phyloP scores from a whole-genome alignment of 257 asterid genomes.

The Capsicum rhomboideum region DNA sequence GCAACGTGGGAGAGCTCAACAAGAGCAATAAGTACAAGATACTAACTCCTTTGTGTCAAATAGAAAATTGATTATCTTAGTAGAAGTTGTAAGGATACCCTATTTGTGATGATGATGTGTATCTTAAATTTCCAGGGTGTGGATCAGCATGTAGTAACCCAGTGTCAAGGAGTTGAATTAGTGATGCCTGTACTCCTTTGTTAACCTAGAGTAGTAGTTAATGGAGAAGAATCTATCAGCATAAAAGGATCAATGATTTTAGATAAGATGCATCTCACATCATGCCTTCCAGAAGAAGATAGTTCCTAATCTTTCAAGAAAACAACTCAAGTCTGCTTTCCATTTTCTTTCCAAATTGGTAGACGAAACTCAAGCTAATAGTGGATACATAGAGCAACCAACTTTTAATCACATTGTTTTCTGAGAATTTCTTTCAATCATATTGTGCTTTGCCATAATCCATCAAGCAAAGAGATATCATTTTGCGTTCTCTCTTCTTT shows the following conservation, averaged over 20 bases:
- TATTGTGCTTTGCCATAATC: background rate
- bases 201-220: conserved; percentile 44
- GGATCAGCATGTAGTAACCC: conserved; percentile 97
- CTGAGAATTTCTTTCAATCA: background rate
- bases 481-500: background rate
- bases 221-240: conserved; percentile 7
- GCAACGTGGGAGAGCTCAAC: conserved; percentile 1
- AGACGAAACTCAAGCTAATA: background rate
- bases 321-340: background rate
- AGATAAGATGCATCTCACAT: background rate
- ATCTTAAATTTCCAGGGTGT: conserved; percentile 92
- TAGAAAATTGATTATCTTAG: conserved; percentile 4
- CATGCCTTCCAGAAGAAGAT: background rate
- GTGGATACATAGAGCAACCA: background rate
- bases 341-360: background rate
- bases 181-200: conserved; percentile 91
- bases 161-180: conserved; percentile 93
- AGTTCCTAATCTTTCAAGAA: background rate
- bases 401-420: background rate
- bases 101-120: conserved; percentile 58
- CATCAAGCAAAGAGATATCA: background rate
- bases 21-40: conserved; percentile 9
- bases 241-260: background rate
- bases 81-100: conserved; percentile 46
- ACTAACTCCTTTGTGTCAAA: background rate